phyloP scores from a whole-genome alignment of 495 filamentous ascomycete species.

The Parmelia sp. region DNA sequence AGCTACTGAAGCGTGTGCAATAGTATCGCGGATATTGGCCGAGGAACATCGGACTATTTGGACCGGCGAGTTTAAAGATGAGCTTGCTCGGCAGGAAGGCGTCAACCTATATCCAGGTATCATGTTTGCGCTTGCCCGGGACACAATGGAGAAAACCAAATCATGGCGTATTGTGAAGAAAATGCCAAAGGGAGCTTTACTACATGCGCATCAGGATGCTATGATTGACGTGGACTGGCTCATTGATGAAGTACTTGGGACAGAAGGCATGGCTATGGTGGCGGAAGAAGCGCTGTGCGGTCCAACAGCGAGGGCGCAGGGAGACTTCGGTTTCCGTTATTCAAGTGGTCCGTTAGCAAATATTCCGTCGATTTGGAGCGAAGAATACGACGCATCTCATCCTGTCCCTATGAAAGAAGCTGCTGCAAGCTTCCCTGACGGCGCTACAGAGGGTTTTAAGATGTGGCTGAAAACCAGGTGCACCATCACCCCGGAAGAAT shows the following conservation, averaged over 20 bases:
- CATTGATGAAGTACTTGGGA: slow-evolving; percentile 61
- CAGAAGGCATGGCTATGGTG: slow-evolving; percentile 66
- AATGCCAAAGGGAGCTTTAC: slow-evolving; percentile 86
- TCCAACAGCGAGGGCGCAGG: slow-evolving; percentile 40
- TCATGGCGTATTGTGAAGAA: slow-evolving; percentile 77
- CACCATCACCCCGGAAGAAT: slow-evolving; percentile 62
- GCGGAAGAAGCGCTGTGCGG: slow-evolving; percentile 48
- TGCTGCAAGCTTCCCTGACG: slow-evolving; percentile 65
- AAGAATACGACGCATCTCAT: slow-evolving; percentile 49
- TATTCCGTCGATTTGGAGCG: slow-evolving; percentile 51
- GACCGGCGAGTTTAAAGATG: slow-evolving; percentile 63
- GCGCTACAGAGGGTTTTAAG: slow-evolving; percentile 63
- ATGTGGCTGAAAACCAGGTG: slow-evolving; percentile 71
- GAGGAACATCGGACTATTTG: slow-evolving; percentile 68
- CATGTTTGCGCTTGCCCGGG: slow-evolving; percentile 78
- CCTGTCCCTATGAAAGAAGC: slow-evolving; percentile 56
- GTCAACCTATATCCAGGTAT: slow-evolving; percentile 69
- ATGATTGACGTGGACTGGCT: slow-evolving; percentile 84
- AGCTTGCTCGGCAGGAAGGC: slow-evolving; percentile 41
- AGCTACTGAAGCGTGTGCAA: slow-evolving; percentile 65
- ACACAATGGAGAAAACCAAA: slow-evolving; percentile 70
- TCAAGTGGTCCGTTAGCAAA: slow-evolving; percentile 26
- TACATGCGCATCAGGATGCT: slow-evolving; percentile 84
- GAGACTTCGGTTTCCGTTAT: slow-evolving; percentile 51
- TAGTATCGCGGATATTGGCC: slow-evolving; percentile 69